These are phyloP conservation scores for Rubus parviflorus DNA, from an alignment of 306 rosid genomes.

Conservation along the genomic window DNA sequence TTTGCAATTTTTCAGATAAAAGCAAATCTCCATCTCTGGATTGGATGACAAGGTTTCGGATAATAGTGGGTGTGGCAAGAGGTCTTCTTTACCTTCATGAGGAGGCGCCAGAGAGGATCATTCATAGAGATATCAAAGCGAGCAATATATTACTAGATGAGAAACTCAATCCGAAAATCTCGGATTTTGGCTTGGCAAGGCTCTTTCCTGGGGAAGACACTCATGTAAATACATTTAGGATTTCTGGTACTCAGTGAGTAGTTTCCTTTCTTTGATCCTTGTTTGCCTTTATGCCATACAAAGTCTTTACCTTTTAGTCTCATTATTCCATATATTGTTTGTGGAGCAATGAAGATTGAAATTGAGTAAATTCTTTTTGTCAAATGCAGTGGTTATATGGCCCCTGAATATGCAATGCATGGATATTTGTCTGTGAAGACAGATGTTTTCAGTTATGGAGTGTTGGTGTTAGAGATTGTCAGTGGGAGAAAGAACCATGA, in stretches of 20 bases:
- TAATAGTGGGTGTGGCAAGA: constrained; percentile 64
- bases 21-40: constrained; percentile 56
- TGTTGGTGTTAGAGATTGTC: constrained; percentile 74
- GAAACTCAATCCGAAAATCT: constrained; percentile 71
- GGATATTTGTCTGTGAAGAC: constrained; percentile 87
- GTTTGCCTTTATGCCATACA: constrained; percentile 7
- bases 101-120: constrained; percentile 81
- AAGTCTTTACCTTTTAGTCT: not conserved
- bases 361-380: constrained; percentile 17
- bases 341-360: not conserved
- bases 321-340: not conserved
- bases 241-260: constrained; percentile 93
- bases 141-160: constrained; percentile 82
- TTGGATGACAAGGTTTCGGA: constrained; percentile 64
- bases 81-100: constrained; percentile 88
- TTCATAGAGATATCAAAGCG: constrained; percentile 91
- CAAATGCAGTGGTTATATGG: constrained; percentile 79
- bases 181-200: constrained; percentile 90
- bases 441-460: constrained; percentile 84
- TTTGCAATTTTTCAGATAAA: constrained; percentile 50
- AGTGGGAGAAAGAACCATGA: constrained; percentile 81
- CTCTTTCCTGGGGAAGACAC: constrained; percentile 94
- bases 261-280: constrained; percentile 22
- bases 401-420: constrained; percentile 86
- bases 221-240: constrained; percentile 74